Evolutionary conservation across 768 basidiomycete species (phyloP).

Genomic region (Agrocybe praecox): DNA sequence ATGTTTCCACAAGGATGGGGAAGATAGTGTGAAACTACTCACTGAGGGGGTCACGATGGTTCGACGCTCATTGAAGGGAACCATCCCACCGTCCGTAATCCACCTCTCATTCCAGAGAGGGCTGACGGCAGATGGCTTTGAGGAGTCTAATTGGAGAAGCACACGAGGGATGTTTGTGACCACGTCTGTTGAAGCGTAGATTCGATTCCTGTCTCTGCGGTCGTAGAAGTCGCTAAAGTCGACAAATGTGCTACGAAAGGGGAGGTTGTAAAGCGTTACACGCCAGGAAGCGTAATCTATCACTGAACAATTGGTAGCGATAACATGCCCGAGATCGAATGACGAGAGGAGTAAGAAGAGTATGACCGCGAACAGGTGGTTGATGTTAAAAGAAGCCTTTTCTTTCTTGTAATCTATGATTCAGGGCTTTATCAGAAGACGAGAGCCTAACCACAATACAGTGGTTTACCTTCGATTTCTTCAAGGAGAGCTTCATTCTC

Average conservation of each 20-base stretch:
- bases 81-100: slow-evolving; percentile 5
- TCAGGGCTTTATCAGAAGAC: too few relatives aligned
- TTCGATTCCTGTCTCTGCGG: neutral
- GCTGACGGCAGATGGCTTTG: neutral
- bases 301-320: neutral
- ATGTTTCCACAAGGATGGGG: neutral
- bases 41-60: slow-evolving; percentile 5
- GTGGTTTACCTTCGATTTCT: too few relatives aligned
- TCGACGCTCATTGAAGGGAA: slow-evolving; percentile 2
- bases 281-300: neutral
- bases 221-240: neutral
- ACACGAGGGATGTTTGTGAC: neutral
- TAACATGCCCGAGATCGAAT: neutral
- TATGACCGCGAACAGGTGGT: too few relatives aligned
- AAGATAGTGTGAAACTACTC: neutral
- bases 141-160: slow-evolving; percentile 1
- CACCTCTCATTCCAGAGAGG: neutral
- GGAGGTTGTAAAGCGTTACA: neutral
- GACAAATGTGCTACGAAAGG: neutral
- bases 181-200: neutral
- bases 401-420: too few relatives aligned
- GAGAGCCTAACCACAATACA: too few relatives aligned
- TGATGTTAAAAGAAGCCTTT: too few relatives aligned
- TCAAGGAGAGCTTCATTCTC: too few relatives aligned
- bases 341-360: neutral